Evolutionary conservation across 805 yeast species (phyloP).

Genomic region (Candida stauntonica): DNA sequence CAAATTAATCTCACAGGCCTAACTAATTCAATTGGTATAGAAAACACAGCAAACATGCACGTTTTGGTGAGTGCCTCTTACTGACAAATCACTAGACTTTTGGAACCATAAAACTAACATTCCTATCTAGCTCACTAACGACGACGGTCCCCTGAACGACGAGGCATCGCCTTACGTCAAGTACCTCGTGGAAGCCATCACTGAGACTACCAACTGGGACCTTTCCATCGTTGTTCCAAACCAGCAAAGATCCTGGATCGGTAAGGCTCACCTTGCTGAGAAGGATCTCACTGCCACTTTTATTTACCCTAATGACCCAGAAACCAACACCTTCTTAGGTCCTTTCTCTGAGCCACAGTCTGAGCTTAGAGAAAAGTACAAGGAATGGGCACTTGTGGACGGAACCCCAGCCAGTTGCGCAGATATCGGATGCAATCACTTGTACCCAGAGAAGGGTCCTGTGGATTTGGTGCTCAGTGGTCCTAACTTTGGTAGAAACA

Average conservation of each 20-base stretch:
- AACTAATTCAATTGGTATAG: too few relatives aligned
- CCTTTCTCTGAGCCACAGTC: constrained; percentile 56
- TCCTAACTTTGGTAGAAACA: constrained; percentile 93
- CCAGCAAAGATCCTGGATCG: constrained; percentile 91
- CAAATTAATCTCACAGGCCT: too few relatives aligned
- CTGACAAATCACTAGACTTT: too few relatives aligned
- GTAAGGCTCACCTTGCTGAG: constrained; percentile 93
- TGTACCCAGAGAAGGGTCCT: constrained; percentile 49
- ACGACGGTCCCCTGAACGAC: constrained; percentile 91
- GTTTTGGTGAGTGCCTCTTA: constrained; percentile 13
- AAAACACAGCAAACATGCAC: constrained; percentile 12
- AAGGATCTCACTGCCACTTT: constrained; percentile 55
- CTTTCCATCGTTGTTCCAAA: constrained; percentile 78
- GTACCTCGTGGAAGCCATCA: constrained; percentile 68
- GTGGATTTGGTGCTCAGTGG: constrained; percentile 90
- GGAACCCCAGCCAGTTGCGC: constrained; percentile 97
- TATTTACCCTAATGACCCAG: constrained; percentile 54
- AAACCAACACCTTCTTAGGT: constrained; percentile 52
- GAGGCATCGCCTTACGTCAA: constrained; percentile 80
- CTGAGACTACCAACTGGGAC: constrained; percentile 71
- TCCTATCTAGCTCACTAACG: constrained; percentile 69
- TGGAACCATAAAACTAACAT: too few relatives aligned
- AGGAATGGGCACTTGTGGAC: constrained; percentile 84
- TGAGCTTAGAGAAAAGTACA: constrained; percentile 34
- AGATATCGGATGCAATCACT: constrained; percentile 80